Percentiles rank a stretch among this genome's conserved stretches.
phyloP scores from a whole-genome alignment of 2,329 filamentous ascomycete species.

The Clonostachys chloroleuca region DNA sequence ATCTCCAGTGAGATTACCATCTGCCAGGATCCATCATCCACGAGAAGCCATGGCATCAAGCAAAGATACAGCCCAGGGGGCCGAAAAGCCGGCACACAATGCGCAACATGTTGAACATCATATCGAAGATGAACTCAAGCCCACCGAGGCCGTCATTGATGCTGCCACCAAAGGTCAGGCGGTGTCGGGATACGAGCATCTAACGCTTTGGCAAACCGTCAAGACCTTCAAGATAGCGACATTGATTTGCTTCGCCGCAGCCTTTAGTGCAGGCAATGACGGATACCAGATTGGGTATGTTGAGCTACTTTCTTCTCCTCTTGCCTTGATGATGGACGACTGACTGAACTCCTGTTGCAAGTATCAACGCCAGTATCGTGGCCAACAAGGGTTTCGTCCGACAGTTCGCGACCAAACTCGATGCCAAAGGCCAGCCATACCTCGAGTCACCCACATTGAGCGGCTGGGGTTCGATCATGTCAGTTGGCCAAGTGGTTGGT shows the following conservation, averaged over 20 bases:
- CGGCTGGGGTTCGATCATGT: slow-evolving; percentile 31
- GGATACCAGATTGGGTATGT: slow-evolving; percentile 19
- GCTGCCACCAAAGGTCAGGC: too few species aligned
- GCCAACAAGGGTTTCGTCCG: slow-evolving; percentile 30
- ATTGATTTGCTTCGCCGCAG: slow-evolving; percentile 14
- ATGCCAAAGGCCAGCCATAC: slow-evolving; percentile 15
- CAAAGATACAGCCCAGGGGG: too few species aligned
- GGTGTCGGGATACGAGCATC: too few species aligned
- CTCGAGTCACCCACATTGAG: slow-evolving; percentile 26
- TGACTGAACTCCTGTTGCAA: slow-evolving; percentile 3
- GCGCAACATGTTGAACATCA: too few species aligned
- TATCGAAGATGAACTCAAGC: too few species aligned
- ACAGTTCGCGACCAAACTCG: slow-evolving; percentile 20
- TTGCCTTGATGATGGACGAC: background rate
- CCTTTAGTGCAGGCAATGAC: slow-evolving; percentile 17
- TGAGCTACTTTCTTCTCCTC: background rate
- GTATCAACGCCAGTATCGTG: slow-evolving; percentile 26
- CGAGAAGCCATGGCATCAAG: too few species aligned
- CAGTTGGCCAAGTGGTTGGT: slow-evolving; percentile 30
- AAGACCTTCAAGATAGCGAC: slow-evolving; percentile 14
- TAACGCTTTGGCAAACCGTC: too few species aligned
- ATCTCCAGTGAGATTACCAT: too few species aligned
- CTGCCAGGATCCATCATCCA: too few species aligned
- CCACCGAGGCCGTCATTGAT: too few species aligned
- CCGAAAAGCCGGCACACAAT: too few species aligned